These are phyloP conservation scores for Daedaleopsis nitida DNA, from an alignment of 768 basidiomycete genomes.

Conservation along the genomic window DNA sequence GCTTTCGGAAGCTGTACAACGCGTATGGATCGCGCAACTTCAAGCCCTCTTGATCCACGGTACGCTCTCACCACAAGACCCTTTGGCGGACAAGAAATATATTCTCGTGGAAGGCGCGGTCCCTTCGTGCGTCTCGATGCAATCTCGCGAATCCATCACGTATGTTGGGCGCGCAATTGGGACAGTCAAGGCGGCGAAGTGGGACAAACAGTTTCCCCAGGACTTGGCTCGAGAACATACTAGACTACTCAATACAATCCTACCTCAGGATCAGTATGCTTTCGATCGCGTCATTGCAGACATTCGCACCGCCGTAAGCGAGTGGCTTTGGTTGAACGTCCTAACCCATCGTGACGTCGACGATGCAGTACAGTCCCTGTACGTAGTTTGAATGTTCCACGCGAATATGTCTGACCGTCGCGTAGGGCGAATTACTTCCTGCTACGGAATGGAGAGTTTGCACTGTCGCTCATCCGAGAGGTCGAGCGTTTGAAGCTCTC, in stretches of 20 bases:
- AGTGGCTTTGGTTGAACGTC: constrained; percentile 94
- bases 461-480: constrained; percentile 80
- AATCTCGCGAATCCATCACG: constrained; percentile 77
- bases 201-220: constrained; percentile 77
- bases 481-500: constrained; percentile 82
- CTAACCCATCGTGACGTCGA: constrained; percentile 82
- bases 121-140: constrained; percentile 72
- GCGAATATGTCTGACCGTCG: constrained; percentile 14
- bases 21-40: constrained; percentile 84
- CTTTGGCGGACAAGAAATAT: constrained; percentile 64
- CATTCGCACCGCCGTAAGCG: constrained; percentile 80
- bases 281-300: constrained; percentile 76
- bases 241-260: constrained; percentile 59
- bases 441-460: constrained; percentile 85
- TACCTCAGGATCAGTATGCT: constrained; percentile 73
- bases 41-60: constrained; percentile 83
- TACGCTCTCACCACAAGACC: constrained; percentile 58
- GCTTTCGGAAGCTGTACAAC: constrained; percentile 75
- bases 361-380: constrained; percentile 85
- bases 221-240: constrained; percentile 67
- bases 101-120: constrained; percentile 63
- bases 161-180: constrained; percentile 89
- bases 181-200: constrained; percentile 77
- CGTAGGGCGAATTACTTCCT: constrained; percentile 85
- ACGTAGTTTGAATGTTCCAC: constrained; percentile 33